phyloP scores from a whole-genome alignment of 257 asterid species.

The Fraxinus pennsylvanica region DNA sequence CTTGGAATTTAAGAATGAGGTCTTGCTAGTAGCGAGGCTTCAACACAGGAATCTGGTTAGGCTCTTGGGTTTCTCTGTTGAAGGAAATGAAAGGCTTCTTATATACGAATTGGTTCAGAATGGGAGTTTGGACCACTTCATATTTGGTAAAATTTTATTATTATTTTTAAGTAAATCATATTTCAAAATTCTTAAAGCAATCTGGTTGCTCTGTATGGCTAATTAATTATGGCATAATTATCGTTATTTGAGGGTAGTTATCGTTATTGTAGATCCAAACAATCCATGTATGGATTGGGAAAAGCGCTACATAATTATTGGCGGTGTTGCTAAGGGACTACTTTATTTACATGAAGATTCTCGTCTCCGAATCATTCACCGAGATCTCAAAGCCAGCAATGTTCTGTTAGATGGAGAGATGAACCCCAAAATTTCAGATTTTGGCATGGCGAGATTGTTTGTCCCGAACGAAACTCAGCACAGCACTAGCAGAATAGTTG shows the following conservation, averaged over 20 bases:
- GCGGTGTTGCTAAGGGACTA: no score
- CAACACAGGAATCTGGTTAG: constrained; percentile 10
- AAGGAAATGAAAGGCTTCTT: constrained; percentile 2
- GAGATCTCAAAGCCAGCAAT: no score
- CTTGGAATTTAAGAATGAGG: constrained; percentile 9
- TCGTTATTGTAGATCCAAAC: background rate
- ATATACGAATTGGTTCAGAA: constrained; percentile 5
- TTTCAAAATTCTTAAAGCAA: background rate
- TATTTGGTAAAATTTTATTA: background rate
- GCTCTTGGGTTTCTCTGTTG: background rate
- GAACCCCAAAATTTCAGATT: no score
- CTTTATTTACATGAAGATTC: no score
- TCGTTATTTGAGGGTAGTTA: background rate
- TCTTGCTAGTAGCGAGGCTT: background rate
- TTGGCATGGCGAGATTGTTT: no score
- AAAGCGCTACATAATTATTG: background rate
- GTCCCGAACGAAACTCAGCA: no score
- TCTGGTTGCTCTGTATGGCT: background rate
- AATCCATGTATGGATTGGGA: constrained; percentile 23
- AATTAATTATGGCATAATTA: no score
- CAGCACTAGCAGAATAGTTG: no score
- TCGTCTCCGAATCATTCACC: no score
- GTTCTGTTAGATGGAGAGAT: no score
- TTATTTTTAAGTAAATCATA: background rate
- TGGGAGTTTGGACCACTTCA: background rate